These are phyloP conservation scores for Aspergillus thermomutatus DNA, from an alignment of 2,329 filamentous ascomycete genomes.

Conservation along the genomic window DNA sequence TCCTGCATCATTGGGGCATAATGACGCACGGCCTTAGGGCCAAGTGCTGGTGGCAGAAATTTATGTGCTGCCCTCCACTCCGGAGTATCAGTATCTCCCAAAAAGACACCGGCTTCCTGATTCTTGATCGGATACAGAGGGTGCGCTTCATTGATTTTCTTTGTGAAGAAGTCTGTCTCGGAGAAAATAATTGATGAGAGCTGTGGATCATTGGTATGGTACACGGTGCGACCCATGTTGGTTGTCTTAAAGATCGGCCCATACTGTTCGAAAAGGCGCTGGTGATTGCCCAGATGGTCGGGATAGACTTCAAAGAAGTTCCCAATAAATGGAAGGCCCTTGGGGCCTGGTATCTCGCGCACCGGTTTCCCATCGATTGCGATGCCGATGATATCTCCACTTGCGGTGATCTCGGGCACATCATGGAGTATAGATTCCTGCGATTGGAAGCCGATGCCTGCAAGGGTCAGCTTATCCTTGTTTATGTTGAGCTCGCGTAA, in stretches of 20 bases:
- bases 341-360: conserved; percentile 22
- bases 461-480: not conserved
- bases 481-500: not conserved
- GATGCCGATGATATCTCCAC: conserved; percentile 17
- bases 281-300: conserved; percentile 57
- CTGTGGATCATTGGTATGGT: conserved; percentile 51
- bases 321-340: conserved; percentile 42
- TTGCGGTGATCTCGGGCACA: conserved; percentile 13
- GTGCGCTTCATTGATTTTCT: conserved; percentile 43
- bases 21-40: conserved; percentile 59
- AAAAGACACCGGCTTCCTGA: conserved; percentile 27
- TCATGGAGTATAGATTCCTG: conserved; percentile 7
- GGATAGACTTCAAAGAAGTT: conserved; percentile 56
- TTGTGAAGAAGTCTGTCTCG: conserved; percentile 53
- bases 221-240: conserved; percentile 50
- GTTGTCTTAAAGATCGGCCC: conserved; percentile 52
- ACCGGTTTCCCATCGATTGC: conserved; percentile 28
- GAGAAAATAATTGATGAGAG: conserved; percentile 48
- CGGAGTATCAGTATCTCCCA: conserved; percentile 31
- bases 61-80: conserved; percentile 52
- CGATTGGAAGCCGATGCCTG: conserved; percentile 22
- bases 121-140: conserved; percentile 28
- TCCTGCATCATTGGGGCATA: conserved; percentile 60
- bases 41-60: conserved; percentile 58
- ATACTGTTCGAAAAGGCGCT: conserved; percentile 53